These are phyloP conservation scores for Ceratobasidium sp. DNA, from an alignment of 1,284 basidiomycete species.

Conservation along the genomic window DNA sequence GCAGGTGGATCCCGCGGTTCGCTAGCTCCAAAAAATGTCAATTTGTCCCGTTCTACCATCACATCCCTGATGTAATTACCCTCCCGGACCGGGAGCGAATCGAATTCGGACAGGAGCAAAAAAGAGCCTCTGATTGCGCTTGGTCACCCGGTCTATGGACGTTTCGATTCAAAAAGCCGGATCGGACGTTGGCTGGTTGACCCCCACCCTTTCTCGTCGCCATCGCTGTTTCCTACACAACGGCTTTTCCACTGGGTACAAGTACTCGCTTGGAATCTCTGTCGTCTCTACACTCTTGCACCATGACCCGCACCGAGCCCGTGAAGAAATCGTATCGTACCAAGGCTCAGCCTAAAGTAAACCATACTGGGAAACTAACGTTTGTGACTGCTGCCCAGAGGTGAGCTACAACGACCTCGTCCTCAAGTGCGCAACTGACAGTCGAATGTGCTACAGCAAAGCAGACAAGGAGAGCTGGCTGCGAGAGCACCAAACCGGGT, in stretches of 20 bases:
- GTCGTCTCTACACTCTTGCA: background rate
- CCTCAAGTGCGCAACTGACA: background rate
- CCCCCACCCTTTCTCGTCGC: background rate
- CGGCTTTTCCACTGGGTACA: background rate
- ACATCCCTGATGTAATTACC: no score
- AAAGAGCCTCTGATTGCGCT: no score
- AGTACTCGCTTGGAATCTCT: background rate
- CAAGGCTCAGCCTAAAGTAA: slow-evolving; percentile 34
- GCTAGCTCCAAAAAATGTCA: slow-evolving; percentile 1
- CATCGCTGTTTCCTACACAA: background rate
- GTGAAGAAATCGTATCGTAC: slow-evolving; percentile 16
- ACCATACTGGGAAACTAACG: slow-evolving; percentile 27
- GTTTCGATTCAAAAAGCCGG: no score
- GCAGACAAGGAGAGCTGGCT: slow-evolving; percentile 33
- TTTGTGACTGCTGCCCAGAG: slow-evolving; percentile 34
- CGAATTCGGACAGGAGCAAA: no score
- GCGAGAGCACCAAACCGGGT: slow-evolving; percentile 34
- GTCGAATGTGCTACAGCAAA: background rate
- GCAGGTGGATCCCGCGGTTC: background rate
- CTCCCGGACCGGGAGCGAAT: no score
- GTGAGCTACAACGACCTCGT: background rate
- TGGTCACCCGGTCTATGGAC: no score
- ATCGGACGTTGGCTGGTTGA: no score
- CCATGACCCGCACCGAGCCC: slow-evolving; percentile 20
- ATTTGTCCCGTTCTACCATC: slow-evolving; percentile 4